Evolutionary conservation across 139 green algal genomes (phyloP).

Genomic region (Coccomyxa sp.): DNA sequence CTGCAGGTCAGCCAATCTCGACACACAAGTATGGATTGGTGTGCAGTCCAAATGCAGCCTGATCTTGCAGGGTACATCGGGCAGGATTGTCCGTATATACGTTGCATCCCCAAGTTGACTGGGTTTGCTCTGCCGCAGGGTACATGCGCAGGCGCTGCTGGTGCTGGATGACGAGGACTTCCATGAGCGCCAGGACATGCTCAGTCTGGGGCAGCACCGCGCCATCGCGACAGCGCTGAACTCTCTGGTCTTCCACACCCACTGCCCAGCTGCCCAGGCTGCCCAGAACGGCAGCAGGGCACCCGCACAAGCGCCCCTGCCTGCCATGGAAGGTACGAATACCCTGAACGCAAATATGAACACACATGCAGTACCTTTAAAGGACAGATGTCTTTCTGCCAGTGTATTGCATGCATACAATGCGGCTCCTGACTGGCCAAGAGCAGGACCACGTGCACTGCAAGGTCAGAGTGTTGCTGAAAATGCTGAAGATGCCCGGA

Average conservation of each 20-base stretch:
- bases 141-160: slow-evolving; percentile 65
- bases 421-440: too few species aligned
- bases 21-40: neutral
- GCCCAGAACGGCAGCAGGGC: too few species aligned
- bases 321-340: neutral
- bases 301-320: neutral
- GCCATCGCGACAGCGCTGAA: slow-evolving; percentile 73
- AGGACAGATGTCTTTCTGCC: too few species aligned
- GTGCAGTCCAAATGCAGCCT: neutral
- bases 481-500: too few species aligned
- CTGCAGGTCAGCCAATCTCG: slow-evolving; percentile 30
- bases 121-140: slow-evolving; percentile 21
- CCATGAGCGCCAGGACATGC: slow-evolving; percentile 46
- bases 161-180: slow-evolving; percentile 87
- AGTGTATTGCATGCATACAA: too few species aligned
- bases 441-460: too few species aligned
- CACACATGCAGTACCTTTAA: too few species aligned
- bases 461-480: too few species aligned
- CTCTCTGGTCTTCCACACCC: slow-evolving; percentile 73
- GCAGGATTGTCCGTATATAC: neutral
- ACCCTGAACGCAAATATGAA: too few species aligned
- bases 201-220: slow-evolving; percentile 49
- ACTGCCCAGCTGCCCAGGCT: slow-evolving; percentile 13
- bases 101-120: neutral
- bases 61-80: neutral